Evolutionary conservation across 345 rosid genomes (phyloP), one percentile per base, ranked within the genome.

Genomic region (Hirschfeldia incana): DNA sequence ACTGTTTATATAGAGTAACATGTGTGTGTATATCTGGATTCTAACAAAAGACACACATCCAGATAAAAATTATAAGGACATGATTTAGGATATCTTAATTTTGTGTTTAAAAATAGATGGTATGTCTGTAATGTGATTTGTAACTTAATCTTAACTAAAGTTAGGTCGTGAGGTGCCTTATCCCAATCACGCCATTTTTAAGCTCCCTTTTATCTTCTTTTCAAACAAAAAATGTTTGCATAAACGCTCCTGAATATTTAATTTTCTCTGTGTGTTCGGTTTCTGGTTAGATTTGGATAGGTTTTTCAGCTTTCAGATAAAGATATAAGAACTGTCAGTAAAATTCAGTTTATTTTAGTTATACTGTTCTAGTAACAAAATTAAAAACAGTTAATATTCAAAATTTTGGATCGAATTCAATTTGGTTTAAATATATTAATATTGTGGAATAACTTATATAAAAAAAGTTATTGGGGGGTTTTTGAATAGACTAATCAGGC

Each of bases 111-210:
- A 70, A 27, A 33, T 36, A 70, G 70, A 21, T 34, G n/a, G 33
- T 1, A 30, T 69, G 34, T 39, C 9, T 39, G 29, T 17, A 65
- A 53, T 17, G 59, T 42, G 27, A 16, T 67, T 76, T 76, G 46
- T 58, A 68, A 68, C 16, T 34, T 16, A 42, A 76, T 59, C 70
- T n/a, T 7, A 65, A 29, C 81, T 71, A 72, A 42, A 44, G 36
- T 78, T 78, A 78, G 81, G 73, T 59, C 5, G 77, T 72, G 29
- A 58, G 77, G 53, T 72, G 77, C 13, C 53, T 72, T 32, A 42
- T 78, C 81, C 32, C 28, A 65, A 30, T 78, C 81, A 65, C 2
- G 30, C 60, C 36, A 13, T 8, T 72, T 68, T 7, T 21, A 15
- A 63, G 8, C 3, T 3, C 28, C 4, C 2, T 9, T 59, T 49